Evolutionary conservation across 345 rosid species (phyloP), one percentile per base, ranked within the genome.

Genomic region (Carallia pectinifolia): DNA sequence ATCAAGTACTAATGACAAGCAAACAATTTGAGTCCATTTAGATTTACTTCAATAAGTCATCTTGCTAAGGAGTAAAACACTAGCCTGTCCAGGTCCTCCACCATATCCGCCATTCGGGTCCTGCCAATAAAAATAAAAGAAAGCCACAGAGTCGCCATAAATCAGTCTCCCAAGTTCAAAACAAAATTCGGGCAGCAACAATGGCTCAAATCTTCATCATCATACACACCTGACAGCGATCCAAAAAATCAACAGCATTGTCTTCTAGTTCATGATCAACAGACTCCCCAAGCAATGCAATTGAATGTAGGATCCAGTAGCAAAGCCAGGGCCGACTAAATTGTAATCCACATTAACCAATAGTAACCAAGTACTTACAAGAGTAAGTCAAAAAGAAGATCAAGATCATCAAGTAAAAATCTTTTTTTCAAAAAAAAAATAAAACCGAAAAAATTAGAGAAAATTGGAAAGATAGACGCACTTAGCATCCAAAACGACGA

Each of bases 81-180:
- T 81, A 84, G 86, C 99, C 97, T 95, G 99, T 72, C 96, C 93
- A 81, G 99, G 99, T 73, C 99, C 99, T 31, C 99, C 99, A 74
- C 90, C 91, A 70, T 85, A 95, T 71, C 99, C 99, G 70, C 99
- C 97, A 80, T 84, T 71, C 30, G 91, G 89, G 38, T 85, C 97
- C 97, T 95, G 86, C 58, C 69, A 34, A 4, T 33, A 33, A 29
- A n/a, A 23, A 23, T 4, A 5, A 53, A 38, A 40, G 34, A 56
- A 34, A 56, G 62, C 55, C 62, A 54, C 44, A 48, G 54, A 60
- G 18, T 36, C 9, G 29, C 30, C 64, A 19, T 1, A 48, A 70
- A 68, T 19, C 31, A 56, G 7, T 56, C 31, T 12, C 7, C 29
- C 23, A 1, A 61, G 55, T 30, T 6, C 38, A 33, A 64, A 58